A percentile compares a stretch with the other conserved stretches of the same genome.
Evolutionary conservation across 1,139 yeast species (phyloP).

Genomic region (Neolecta irregularis): DNA sequence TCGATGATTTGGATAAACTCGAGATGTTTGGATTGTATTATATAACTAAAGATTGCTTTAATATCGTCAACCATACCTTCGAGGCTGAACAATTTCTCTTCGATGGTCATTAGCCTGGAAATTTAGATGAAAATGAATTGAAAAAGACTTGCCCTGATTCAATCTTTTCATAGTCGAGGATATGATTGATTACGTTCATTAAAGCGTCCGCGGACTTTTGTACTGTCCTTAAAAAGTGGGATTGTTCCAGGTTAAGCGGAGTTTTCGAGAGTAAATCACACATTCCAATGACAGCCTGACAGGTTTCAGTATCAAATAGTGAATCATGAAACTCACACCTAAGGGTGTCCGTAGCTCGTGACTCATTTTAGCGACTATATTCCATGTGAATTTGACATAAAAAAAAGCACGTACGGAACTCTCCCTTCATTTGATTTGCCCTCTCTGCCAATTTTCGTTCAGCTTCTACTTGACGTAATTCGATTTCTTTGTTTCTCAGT

Average conservation of each 20-base stretch:
- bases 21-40: no score
- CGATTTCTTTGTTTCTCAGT: slow-evolving; percentile 31
- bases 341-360: slow-evolving; percentile 86
- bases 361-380: slow-evolving; percentile 82
- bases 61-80: no score
- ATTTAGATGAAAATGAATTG: no score
- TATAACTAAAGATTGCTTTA: no score
- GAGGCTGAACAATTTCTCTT: no score
- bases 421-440: slow-evolving; percentile 82
- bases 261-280: slow-evolving; percentile 74
- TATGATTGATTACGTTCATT: slow-evolving; percentile 63
- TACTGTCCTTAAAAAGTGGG: slow-evolving; percentile 66
- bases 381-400: no score
- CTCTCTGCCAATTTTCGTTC: slow-evolving; percentile 53
- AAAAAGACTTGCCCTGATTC: no score
- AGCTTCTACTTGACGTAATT: slow-evolving; percentile 62
- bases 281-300: slow-evolving; percentile 84
- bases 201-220: slow-evolving; percentile 63
- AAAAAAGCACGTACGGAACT: no score
- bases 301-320: no score
- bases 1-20: no score
- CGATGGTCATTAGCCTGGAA: no score
- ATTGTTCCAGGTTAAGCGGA: slow-evolving; percentile 38
- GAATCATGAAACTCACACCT: no score
- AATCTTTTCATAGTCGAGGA: slow-evolving; percentile 64